Base-by-base conservation (phyloP, 192 early-diverging fungal species). In the Entophlyctis luteolus region DNA sequence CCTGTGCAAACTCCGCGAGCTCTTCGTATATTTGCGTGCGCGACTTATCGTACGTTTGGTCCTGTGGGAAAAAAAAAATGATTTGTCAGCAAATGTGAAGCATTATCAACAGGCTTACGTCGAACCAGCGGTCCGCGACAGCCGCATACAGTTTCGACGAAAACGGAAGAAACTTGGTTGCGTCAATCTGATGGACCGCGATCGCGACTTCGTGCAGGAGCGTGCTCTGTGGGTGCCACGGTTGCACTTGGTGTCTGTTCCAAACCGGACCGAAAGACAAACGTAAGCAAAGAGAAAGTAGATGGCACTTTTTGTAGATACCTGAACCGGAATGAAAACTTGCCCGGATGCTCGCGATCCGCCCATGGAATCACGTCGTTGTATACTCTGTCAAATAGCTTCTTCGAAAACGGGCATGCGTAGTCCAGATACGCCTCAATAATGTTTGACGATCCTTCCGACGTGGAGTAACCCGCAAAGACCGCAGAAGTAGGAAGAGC, bases 211-310 rank as follows among this genome's bases (percentile, higher is more conserved):
- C 91, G 59, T 91, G 88, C 52, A 90, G 70, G 29, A 90, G 57
- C 2, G 87, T 88, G 1, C 86, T 88, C 23, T 74, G 69, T 0
- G 90, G 90, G 71, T 93, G 90, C 91, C 91, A 92, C 0, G 90
- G 87, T 59, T 93, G 91, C 48, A 93, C 79, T 72, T 93, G 91
- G 65, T 93, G 89, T 42, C 39, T 42, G 39, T 42, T 42, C n/a
- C n/a, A n/a, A n/a, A n/a, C n/a, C n/a, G n/a, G n/a, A n/a, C n/a
- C n/a, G n/a, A n/a, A n/a, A n/a, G n/a, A n/a, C n/a, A n/a, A n/a
- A n/a, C n/a, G n/a, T n/a, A n/a, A n/a, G n/a, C n/a, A n/a, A n/a
- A n/a, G n/a, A n/a, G n/a, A n/a, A n/a, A n/a, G n/a, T n/a, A n/a
- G n/a, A n/a, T n/a, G n/a, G n/a, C n/a, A n/a, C n/a, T n/a, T n/a